Evolutionary conservation across 2,329 filamentous ascomycete genomes (phyloP).

Genomic region (Calonectria pseudoturangicola): DNA sequence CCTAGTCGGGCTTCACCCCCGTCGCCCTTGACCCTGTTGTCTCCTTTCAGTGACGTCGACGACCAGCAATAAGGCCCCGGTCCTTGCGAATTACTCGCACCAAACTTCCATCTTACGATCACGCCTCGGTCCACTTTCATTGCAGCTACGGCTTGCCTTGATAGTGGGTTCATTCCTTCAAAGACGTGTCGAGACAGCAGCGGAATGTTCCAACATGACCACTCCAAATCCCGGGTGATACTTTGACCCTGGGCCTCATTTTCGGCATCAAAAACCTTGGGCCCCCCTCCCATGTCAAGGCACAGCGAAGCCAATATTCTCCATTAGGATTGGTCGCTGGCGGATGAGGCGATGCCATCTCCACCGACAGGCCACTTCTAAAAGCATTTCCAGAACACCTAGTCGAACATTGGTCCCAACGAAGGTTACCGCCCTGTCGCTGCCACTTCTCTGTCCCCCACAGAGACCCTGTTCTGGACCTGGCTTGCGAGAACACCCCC

Average conservation of each 20-base stretch:
- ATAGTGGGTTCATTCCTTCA: constrained; percentile 42
- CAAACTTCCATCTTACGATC: constrained; percentile 47
- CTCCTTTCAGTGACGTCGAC: constrained; percentile 48
- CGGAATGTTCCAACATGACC: constrained; percentile 37
- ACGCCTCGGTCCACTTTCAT: constrained; percentile 39
- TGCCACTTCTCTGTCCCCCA: constrained; percentile 32
- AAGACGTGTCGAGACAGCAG: constrained; percentile 30
- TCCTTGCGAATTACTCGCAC: constrained; percentile 28
- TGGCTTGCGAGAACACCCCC: constrained; percentile 46
- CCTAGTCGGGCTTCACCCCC: constrained; percentile 32
- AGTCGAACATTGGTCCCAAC: constrained; percentile 42
- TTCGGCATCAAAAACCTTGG: constrained; percentile 26
- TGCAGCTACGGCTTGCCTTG: constrained; percentile 40
- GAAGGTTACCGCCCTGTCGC: constrained; percentile 42
- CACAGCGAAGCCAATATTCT: constrained; percentile 37
- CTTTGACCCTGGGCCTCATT: constrained; percentile 28
- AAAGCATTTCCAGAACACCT: constrained; percentile 49
- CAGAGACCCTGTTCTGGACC: constrained; percentile 31
- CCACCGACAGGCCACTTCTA: constrained; percentile 47
- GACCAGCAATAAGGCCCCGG: constrained; percentile 27
- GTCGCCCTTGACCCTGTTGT: constrained; percentile 27
- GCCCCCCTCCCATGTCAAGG: constrained; percentile 14
- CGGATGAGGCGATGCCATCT: constrained; percentile 44
- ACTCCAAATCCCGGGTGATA: constrained; percentile 25
- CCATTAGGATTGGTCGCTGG: constrained; percentile 26